Base-by-base conservation (phyloP, 495 filamentous ascomycete species). In the Hypoxylon trugodes region DNA sequence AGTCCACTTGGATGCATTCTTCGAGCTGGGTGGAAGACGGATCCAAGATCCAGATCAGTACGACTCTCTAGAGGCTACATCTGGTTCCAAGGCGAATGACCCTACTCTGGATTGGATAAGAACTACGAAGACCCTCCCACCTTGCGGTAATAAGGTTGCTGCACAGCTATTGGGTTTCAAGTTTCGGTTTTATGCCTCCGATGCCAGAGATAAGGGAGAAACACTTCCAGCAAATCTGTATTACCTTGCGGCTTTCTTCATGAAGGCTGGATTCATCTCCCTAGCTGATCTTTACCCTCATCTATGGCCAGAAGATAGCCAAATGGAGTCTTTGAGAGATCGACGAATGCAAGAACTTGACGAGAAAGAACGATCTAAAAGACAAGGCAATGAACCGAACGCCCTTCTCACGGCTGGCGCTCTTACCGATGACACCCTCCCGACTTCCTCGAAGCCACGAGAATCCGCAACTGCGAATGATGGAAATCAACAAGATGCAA, bases 261-360 rank as follows among this genome's bases (percentile, higher is more conserved):
- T 99, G 76, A 98, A 98, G 74, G 89, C 96, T 43, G 96, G 96
- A 18, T 98, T 99, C 73, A 92, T 99, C 57, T 96, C 93, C n/a
- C 80, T 99, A 2, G 84, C 86, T 33, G 95, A 98, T 68, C 79
- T 99, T 16, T 97, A 97, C 73, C 88, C 93, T 30, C 96, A 98
- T 69, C 87, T 98, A 3, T 93, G 91, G 83, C 90, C 96, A 16
- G 78, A 81, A 0, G 94, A 98, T 61, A 87, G 90, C 15, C 81
- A 84, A 2, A 98, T 98, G 94, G 81, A 88, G 38, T 78, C 69
- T 0, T 73, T 95, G 22, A 84, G 83, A 61, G 80, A 83, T 19
- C 80, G 86, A 57, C 87, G 88, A 61, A 79, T 86, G 73, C 86
- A 88, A 51, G 92, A 95, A 66, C 88, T 96, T 59, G 86, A 87